These are phyloP conservation scores for Beta lomatogona DNA, from an alignment of 179 eudicot species.

Conservation along the genomic window DNA sequence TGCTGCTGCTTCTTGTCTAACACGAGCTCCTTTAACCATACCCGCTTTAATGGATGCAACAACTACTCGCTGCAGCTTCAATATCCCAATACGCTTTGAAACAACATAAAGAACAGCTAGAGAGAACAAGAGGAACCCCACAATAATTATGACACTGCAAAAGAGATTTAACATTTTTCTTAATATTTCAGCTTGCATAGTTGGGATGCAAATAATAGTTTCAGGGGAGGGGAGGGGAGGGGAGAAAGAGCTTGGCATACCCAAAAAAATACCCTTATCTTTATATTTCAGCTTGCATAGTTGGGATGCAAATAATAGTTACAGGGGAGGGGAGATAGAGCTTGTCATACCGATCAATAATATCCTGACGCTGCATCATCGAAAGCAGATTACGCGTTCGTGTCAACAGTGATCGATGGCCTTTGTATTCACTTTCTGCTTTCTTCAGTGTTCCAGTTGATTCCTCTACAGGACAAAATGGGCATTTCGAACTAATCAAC, in stretches of 20 bases:
- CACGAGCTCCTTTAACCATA: constrained; percentile 48
- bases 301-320: not conserved
- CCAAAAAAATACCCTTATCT: constrained; percentile 71
- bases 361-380: constrained; percentile 92
- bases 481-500: not conserved
- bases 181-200: not conserved
- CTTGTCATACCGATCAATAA: constrained; percentile 66
- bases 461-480: constrained; percentile 55
- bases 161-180: constrained; percentile 5
- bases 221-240: not conserved
- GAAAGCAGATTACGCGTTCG: constrained; percentile 87
- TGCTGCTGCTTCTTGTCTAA: constrained; percentile 30
- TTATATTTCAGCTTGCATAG: not conserved
- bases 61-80: constrained; percentile 70
- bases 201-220: not conserved
- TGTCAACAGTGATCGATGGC: constrained; percentile 73
- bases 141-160: constrained; percentile 61
- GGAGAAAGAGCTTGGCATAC: constrained; percentile 31
- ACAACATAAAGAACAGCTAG: constrained; percentile 82
- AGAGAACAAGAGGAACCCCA: constrained; percentile 69
- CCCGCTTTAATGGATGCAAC: constrained; percentile 70
- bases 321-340: not conserved
- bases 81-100: constrained; percentile 88
- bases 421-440: constrained; percentile 91
- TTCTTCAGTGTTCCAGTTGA: constrained; percentile 80